Evolutionary conservation across 164 flowering plant genomes (phyloP), one percentile per base, ranked within the genome.

Genomic region (Magnolia officinalis): DNA sequence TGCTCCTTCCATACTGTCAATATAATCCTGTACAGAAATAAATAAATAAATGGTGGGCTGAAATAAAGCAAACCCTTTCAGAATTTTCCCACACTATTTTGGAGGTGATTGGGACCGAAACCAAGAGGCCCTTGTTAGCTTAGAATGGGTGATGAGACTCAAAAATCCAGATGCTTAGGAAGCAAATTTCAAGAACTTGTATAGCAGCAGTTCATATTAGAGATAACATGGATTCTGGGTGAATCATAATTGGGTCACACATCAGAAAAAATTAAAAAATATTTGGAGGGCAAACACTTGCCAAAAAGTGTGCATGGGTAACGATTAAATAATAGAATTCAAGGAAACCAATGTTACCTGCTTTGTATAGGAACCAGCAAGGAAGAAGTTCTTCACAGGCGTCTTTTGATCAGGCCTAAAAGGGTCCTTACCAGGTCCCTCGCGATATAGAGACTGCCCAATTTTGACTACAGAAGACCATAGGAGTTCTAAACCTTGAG

Each of bases 1-100:
- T 66, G 97, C 98, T 29, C 98, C 98, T 82, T 95, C 99, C 99
- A 95, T 95, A 76, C 99, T 95, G 78, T 95, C 98, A 55, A 95
- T 95, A 67, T 95, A 95, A 74, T 95, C 99, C 99, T 95, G 90
- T 52, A 78, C 21, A 64, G 45, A 37, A 37, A 55, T 51, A 55
- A 8, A 55, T 2, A 11, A 7, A 2, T 0, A 11, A 8, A 55
- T 2, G 61, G 13, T 19, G 11, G 13, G 18, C 61, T 55, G 45
- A 37, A 37, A 37, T 37, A 6, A 70, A 19, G 69, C 29, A 75
- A 50, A 37, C n/a, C 23, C 59, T 16, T 24, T 78, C 75, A 61
- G 71, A 31, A 9, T 31, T 18, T 63, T 59, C 14, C 21, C 11
- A 11, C 18, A 55, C 19, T 55, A 0, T 37, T 55, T 10, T 55